A percentile compares a stretch with the other conserved stretches of the same genome.
phyloP scores from a whole-genome alignment of 2,329 filamentous ascomycete genomes.

The Neoarthrinium moseri region DNA sequence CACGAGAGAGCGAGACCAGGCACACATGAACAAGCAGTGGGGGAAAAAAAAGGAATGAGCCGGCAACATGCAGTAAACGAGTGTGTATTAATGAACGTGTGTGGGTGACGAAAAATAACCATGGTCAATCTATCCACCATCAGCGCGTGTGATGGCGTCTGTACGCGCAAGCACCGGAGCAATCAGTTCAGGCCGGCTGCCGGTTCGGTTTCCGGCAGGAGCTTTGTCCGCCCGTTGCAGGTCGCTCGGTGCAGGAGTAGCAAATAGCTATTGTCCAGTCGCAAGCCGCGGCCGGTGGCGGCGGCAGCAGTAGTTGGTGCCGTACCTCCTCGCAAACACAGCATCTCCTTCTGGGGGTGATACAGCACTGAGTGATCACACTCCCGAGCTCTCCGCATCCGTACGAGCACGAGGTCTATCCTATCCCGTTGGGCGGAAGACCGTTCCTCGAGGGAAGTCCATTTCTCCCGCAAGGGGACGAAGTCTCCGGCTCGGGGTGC shows the following conservation, averaged over 20 bases:
- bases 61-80: too few relatives aligned
- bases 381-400: not conserved
- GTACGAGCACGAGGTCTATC: not conserved
- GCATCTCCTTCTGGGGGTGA: not conserved
- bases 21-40: too few relatives aligned
- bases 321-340: not conserved
- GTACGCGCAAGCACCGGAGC: not conserved
- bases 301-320: too few relatives aligned
- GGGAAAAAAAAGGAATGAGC: too few relatives aligned
- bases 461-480: too few relatives aligned
- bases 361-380: not conserved
- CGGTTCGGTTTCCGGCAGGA: too few relatives aligned
- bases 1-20: too few relatives aligned
- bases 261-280: not conserved
- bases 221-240: too few relatives aligned
- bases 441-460: not conserved
- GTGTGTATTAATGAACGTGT: slow-evolving; percentile 22
- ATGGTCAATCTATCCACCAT: slow-evolving; percentile 12
- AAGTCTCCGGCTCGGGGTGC: too few relatives aligned
- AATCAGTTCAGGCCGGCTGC: too few relatives aligned
- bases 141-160: not conserved
- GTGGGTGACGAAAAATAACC: slow-evolving; percentile 7
- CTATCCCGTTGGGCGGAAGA: not conserved
- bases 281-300: too few relatives aligned
- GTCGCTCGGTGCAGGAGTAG: too few relatives aligned